Conservation (phyloP, 192 early-diverging fungal species). For the Gonapodya prolifera region DNA sequence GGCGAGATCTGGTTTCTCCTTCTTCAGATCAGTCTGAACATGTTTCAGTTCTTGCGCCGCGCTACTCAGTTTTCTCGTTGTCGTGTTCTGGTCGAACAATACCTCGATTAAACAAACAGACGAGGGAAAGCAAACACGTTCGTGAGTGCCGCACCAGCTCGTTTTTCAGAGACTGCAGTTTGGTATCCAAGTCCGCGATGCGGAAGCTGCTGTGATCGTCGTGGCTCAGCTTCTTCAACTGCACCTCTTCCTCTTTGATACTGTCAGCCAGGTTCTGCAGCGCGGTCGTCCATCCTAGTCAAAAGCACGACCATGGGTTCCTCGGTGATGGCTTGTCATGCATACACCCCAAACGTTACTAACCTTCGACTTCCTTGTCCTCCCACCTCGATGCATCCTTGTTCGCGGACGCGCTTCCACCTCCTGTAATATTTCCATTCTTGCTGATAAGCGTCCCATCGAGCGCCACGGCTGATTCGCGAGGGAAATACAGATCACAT, state of each 20-base stretch:
- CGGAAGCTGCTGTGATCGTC: neutral
- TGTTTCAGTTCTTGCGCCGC: conserved; percentile 8
- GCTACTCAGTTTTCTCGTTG: conserved; percentile 38
- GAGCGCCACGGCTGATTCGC: conserved; percentile 58
- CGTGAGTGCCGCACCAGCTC: conserved; percentile 29
- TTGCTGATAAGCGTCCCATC: conserved; percentile 94
- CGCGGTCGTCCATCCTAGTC: neutral
- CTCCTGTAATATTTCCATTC: conserved; percentile 91
- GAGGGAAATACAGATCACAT: neutral
- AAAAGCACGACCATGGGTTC: neutral
- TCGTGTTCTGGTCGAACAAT: conserved; percentile 22
- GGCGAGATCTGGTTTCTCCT: conserved; percentile 15
- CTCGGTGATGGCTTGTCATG: too few species aligned
- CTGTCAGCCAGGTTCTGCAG: neutral
- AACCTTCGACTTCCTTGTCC: conserved; percentile 75
- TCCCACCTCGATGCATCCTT: conserved; percentile 62
- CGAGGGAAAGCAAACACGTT: neutral
- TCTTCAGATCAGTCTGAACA: conserved; percentile 8
- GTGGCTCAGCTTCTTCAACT: conserved; percentile 42
- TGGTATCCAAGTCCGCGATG: conserved; percentile 44
- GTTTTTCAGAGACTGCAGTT: conserved; percentile 43
- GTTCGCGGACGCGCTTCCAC: conserved; percentile 19
- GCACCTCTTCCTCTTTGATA: conserved; percentile 32
- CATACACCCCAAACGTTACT: too few species aligned
- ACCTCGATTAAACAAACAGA: neutral